Evolutionary conservation across 139 green algal species (phyloP).

Genomic region (Dunaliella sp.): DNA sequence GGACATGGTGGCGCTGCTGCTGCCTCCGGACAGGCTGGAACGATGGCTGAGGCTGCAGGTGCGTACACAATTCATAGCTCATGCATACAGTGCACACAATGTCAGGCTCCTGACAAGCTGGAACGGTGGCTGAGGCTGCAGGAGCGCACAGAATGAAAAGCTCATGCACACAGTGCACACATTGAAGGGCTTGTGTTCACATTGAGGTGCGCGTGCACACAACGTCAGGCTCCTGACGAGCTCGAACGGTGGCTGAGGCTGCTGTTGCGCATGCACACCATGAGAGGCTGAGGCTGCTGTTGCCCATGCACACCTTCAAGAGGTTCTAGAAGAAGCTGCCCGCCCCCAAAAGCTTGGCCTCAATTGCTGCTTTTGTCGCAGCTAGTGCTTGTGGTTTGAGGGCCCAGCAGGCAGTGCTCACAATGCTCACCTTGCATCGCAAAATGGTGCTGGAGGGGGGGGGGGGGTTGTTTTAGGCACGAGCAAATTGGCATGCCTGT

Average conservation of each 20-base stretch:
- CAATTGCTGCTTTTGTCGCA: too few relatives aligned
- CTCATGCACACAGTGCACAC: background rate
- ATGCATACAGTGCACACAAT: background rate
- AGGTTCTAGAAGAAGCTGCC: too few relatives aligned
- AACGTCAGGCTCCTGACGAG: background rate
- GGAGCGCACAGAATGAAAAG: background rate
- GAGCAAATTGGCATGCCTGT: too few relatives aligned
- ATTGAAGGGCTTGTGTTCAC: background rate
- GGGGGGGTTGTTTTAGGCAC: too few relatives aligned
- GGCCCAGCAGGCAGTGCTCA: too few relatives aligned
- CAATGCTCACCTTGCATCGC: too few relatives aligned
- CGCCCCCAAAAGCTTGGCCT: too few relatives aligned
- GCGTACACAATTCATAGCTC: background rate
- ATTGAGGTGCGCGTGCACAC: background rate
- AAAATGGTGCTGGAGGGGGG: too few relatives aligned
- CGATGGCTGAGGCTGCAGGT: background rate
- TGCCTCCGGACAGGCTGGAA: background rate
- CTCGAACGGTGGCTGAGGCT: background rate
- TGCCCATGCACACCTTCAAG: too few relatives aligned
- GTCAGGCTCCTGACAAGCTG: background rate
- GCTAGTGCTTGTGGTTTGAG: too few relatives aligned
- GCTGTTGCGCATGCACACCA: background rate
- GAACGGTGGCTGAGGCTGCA: background rate
- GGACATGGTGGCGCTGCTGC: background rate
- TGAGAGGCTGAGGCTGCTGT: background rate